Base-by-base conservation (phyloP, 768 basidiomycete genomes). In the Russula sp. region DNA sequence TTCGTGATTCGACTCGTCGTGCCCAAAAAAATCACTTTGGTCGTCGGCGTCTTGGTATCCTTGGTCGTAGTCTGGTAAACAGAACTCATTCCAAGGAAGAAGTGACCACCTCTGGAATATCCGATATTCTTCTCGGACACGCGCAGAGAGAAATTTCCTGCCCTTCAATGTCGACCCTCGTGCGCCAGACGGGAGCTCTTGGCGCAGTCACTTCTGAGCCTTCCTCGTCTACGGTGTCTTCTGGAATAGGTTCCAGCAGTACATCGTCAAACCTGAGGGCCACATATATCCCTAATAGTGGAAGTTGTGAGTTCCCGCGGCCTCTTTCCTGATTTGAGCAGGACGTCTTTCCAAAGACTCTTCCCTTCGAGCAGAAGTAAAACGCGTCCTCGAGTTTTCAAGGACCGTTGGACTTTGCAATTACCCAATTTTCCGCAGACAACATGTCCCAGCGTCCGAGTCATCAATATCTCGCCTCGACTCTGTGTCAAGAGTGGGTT, bases 11-110 rank as follows among this genome's bases (percentile, higher is more conserved):
- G 14, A 52, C 51, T 29, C 56, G 64, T 22, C 66, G 66, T 14
- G 51, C 43, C 34, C 60, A 65, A 39, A 67, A 65, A 54, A 56
- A 54, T 20, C 66, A 67, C 55, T 67, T 67, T 18, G 64, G 66
- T n/a, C 60, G 58, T 34, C 51, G 56, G 34, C 63, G 66, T 3
- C 53, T 62, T 20, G 64, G 61, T 25, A 56, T 67, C 48, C 56
- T 67, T 13, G 56, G 61, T 41, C 58, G 58, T 32, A 47, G 41
- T 50, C 51, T 67, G 34, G 59, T 20, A 38, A 56, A 45, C n/a
- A 38, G 51, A 7, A 22, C 29, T 3, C 29, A 32, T 11, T 4
- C 18, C 20, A 48, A 32, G 35, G 50, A 56, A 35, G 25, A 35
- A 25, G 10, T 49, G 13, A 4, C 42, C 32, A 3, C 53, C 20